Evolutionary conservation across 768 basidiomycete genomes (phyloP).

Genomic region (Xanthoconium purpureum): DNA sequence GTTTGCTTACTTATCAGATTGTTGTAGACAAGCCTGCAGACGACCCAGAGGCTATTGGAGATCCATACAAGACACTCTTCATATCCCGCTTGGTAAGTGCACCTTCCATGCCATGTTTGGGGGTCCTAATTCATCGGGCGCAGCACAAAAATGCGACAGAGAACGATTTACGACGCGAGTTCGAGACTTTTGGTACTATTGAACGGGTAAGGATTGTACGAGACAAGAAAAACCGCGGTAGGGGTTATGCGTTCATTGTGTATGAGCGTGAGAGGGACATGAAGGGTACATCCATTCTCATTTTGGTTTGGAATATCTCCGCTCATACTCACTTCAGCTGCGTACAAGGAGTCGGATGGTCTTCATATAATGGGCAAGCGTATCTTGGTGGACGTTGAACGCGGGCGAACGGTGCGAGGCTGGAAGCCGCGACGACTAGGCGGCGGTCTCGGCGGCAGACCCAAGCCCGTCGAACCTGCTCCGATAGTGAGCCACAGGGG

Average conservation of each 20-base stretch:
- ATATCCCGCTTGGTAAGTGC: conserved; percentile 80
- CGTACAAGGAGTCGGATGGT: conserved; percentile 98
- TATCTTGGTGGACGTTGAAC: conserved; percentile 96
- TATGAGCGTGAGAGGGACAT: conserved; percentile 98
- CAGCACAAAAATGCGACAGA: conserved; percentile 93
- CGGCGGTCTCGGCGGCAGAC: conserved; percentile 98
- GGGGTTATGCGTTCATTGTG: conserved; percentile 95
- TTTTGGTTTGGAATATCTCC: conserved; percentile 11
- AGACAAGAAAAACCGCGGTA: conserved; percentile 82
- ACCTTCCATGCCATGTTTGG: background rate
- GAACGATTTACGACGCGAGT: conserved; percentile 88
- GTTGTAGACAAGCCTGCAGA: conserved; percentile 88
- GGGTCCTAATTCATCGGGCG: conserved; percentile 16
- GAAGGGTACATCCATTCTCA: conserved; percentile 67
- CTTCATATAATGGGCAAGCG: conserved; percentile 94
- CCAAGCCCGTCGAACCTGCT: conserved; percentile 65
- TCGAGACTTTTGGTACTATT: conserved; percentile 92
- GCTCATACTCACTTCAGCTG: conserved; percentile 47
- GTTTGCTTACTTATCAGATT: conserved; percentile 6
- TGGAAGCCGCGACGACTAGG: conserved; percentile 98
- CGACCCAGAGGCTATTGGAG: conserved; percentile 86
- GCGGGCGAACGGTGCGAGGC: conserved; percentile 94
- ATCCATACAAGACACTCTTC: conserved; percentile 98
- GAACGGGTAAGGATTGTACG: conserved; percentile 92
- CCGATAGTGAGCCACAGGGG: conserved; percentile 29